Percentiles rank a stretch among this genome's conserved stretches.
phyloP scores from a whole-genome alignment of 192 early-diverging fungal species.

The Coemansia sp. region DNA sequence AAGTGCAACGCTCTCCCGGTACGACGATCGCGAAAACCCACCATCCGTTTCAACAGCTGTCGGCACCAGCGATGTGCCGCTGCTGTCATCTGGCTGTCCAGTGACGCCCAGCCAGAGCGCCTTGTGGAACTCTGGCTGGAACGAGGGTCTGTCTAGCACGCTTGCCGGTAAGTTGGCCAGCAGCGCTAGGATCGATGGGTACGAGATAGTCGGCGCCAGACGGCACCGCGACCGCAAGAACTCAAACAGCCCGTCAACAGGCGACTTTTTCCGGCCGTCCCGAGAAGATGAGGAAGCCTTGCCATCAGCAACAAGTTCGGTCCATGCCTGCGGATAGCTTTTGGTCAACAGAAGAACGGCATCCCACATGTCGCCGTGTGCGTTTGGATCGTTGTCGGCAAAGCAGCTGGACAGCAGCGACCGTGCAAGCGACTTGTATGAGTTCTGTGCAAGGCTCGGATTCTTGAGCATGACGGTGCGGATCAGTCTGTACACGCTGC shows the following conservation, averaged over 20 bases:
- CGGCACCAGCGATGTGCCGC: background rate
- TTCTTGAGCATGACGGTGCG: slow-evolving; percentile 32
- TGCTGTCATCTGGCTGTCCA: background rate
- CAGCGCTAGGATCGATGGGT: slow-evolving; percentile 76
- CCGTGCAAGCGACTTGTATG: slow-evolving; percentile 54
- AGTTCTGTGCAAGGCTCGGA: slow-evolving; percentile 45
- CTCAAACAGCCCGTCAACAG: slow-evolving; percentile 62
- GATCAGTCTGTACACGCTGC: slow-evolving; percentile 40
- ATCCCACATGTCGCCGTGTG: slow-evolving; percentile 85
- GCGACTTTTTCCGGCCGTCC: slow-evolving; percentile 43
- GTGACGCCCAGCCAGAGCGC: slow-evolving; percentile 48
- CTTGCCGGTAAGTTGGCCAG: slow-evolving; percentile 62
- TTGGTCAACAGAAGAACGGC: slow-evolving; percentile 76
- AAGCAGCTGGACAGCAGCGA: slow-evolving; percentile 67
- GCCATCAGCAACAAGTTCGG: background rate
- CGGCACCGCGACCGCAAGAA: slow-evolving; percentile 67
- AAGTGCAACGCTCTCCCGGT: slow-evolving; percentile 34
- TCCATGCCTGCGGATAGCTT: slow-evolving; percentile 65
- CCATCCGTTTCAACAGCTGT: background rate
- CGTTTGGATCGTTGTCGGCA: slow-evolving; percentile 68
- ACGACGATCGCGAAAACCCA: slow-evolving; percentile 12
- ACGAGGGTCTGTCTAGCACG: slow-evolving; percentile 27
- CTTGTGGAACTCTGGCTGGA: slow-evolving; percentile 23
- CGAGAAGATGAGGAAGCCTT: background rate
- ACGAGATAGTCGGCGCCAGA: slow-evolving; percentile 65